phyloP scores from a whole-genome alignment of 805 yeast genomes.

The Candida palmyrensis region DNA sequence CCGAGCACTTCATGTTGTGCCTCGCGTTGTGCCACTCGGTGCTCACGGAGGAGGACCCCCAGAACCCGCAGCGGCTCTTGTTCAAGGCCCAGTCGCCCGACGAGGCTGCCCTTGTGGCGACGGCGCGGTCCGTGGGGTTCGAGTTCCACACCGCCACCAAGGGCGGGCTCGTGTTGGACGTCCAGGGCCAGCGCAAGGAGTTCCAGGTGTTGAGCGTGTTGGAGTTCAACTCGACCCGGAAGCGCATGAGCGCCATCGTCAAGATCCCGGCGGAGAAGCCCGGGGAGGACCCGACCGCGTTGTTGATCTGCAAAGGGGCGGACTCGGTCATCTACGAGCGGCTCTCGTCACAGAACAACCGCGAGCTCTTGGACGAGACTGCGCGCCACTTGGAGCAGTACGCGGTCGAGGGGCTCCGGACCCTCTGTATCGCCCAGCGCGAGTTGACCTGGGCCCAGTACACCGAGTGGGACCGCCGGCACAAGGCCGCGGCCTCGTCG shows the following conservation, averaged over 20 bases:
- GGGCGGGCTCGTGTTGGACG: slow-evolving; percentile 59
- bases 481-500: slow-evolving; percentile 62
- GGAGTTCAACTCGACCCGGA: slow-evolving; percentile 80
- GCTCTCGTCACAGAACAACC: slow-evolving; percentile 39
- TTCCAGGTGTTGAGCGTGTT: slow-evolving; percentile 65
- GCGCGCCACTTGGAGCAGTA: slow-evolving; percentile 71
- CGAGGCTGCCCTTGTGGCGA: slow-evolving; percentile 80
- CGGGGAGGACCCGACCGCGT: slow-evolving; percentile 40
- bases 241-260: slow-evolving; percentile 81
- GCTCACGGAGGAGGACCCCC: slow-evolving; percentile 60
- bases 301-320: slow-evolving; percentile 79
- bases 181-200: slow-evolving; percentile 67
- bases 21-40: slow-evolving; percentile 79
- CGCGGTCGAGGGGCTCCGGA: slow-evolving; percentile 81
- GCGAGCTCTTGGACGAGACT: slow-evolving; percentile 53
- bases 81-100: slow-evolving; percentile 82
- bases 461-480: slow-evolving; percentile 55
- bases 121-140: slow-evolving; percentile 76
- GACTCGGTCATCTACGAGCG: slow-evolving; percentile 75
- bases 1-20: slow-evolving; percentile 72
- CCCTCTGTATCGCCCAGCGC: slow-evolving; percentile 72
- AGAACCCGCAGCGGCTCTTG: slow-evolving; percentile 48
- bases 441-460: slow-evolving; percentile 61
- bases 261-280: slow-evolving; percentile 55
- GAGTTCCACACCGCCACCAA: slow-evolving; percentile 62